These are phyloP conservation scores for Penicillium brasilianum DNA, from an alignment of 2,329 filamentous ascomycete genomes.

Conservation along the genomic window DNA sequence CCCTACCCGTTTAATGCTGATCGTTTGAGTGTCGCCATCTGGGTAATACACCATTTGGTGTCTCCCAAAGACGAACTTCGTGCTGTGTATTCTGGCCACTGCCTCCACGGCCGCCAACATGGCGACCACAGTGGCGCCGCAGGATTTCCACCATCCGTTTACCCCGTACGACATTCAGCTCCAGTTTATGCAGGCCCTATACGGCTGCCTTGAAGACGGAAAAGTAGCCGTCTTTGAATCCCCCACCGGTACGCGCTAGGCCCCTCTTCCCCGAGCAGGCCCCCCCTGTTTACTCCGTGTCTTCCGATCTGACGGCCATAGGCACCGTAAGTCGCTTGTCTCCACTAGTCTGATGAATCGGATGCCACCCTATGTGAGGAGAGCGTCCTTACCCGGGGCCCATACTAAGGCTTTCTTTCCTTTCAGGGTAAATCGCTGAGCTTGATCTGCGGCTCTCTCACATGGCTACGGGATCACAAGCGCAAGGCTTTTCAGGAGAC, in stretches of 20 bases:
- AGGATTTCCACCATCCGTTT: constrained; percentile 84
- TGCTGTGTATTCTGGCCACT: constrained; percentile 3
- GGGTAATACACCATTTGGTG: no score
- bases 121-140: constrained; percentile 39
- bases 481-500: constrained; percentile 62
- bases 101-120: constrained; percentile 2
- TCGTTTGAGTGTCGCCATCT: not conserved
- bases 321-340: constrained; percentile 49
- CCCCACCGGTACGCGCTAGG: constrained; percentile 72
- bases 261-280: not conserved
- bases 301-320: constrained; percentile 31
- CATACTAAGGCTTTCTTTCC: constrained; percentile 7
- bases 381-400: not conserved
- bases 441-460: constrained; percentile 84
- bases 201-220: constrained; percentile 75
- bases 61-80: not conserved
- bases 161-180: constrained; percentile 85
- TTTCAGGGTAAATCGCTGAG: constrained; percentile 83
- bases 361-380: not conserved
- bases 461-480: constrained; percentile 88
- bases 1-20: constrained; percentile 7
- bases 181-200: constrained; percentile 84
- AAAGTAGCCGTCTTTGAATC: constrained; percentile 90
- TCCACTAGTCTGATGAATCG: constrained; percentile 11
- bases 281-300: constrained; percentile 1